Conservation (phyloP, 306 rosid species). For the Morella rubra region DNA sequence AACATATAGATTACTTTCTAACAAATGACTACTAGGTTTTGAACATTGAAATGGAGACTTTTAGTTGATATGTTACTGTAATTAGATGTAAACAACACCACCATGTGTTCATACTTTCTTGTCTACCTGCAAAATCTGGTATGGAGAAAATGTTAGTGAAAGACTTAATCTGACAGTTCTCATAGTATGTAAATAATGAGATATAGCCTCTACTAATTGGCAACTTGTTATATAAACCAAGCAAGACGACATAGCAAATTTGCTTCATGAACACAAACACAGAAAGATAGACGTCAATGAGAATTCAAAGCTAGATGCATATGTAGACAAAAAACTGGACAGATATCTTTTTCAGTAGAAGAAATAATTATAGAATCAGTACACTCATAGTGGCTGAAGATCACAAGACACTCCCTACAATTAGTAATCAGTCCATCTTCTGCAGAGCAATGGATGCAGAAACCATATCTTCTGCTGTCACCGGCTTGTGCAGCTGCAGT, state of each 20-base stretch:
- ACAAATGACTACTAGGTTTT: too few relatives aligned
- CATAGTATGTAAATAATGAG: not conserved
- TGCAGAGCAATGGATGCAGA: slow-evolving; percentile 54
- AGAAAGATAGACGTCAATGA: too few relatives aligned
- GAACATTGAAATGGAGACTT: too few relatives aligned
- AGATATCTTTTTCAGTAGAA: not conserved
- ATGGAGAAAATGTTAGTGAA: not conserved
- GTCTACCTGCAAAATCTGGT: not conserved
- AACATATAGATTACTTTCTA: too few relatives aligned
- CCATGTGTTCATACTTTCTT: too few relatives aligned
- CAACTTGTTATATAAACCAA: not conserved
- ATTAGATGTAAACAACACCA: not conserved
- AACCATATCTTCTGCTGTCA: slow-evolving; percentile 70
- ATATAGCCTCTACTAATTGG: not conserved
- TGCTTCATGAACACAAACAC: not conserved
- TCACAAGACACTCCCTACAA: not conserved
- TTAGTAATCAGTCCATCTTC: slow-evolving; percentile 28
- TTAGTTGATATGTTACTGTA: too few relatives aligned
- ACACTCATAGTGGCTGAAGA: not conserved
- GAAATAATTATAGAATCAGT: not conserved
- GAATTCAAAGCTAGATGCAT: too few relatives aligned
- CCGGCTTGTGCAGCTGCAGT: slow-evolving; percentile 80
- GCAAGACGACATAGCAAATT: not conserved
- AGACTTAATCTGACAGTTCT: not conserved
- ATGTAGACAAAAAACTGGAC: too few relatives aligned